Percentiles rank a stretch among this genome's conserved stretches.
phyloP scores from a whole-genome alignment of 768 basidiomycete genomes.

The Hygrocybe coccinea region DNA sequence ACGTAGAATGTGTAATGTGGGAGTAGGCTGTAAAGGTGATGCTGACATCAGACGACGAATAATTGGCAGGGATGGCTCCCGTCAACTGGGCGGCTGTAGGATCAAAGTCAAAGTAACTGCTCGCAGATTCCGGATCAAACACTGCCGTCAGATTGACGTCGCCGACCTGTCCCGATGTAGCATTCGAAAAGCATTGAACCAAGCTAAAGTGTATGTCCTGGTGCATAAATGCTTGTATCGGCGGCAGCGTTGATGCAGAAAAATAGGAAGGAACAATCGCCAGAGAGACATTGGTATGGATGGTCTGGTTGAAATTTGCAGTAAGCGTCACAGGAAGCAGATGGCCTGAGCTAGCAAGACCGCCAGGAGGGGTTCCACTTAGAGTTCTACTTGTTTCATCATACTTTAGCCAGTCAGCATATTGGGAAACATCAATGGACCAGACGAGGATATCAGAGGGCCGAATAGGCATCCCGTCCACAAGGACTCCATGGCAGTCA shows the following conservation, averaged over 20 bases:
- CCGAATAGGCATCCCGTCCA: constrained; percentile 58
- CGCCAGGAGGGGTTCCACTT: constrained; percentile 57
- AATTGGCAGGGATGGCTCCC: constrained; percentile 53
- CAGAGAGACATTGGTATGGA: constrained; percentile 60
- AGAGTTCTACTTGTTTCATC: constrained; percentile 53
- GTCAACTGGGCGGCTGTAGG: constrained; percentile 39
- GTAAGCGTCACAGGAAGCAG: constrained; percentile 57
- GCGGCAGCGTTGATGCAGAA: constrained; percentile 48
- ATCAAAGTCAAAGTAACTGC: constrained; percentile 53
- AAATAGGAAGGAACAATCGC: constrained; percentile 73
- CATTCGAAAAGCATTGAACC: constrained; percentile 50
- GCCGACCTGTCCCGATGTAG: constrained; percentile 33
- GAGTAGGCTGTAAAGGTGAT: constrained; percentile 69
- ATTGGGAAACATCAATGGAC: constrained; percentile 53
- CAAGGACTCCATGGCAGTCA: constrained; percentile 59
- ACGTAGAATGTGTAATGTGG: constrained; percentile 60
- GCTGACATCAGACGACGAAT: constrained; percentile 35
- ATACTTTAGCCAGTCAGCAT: constrained; percentile 56
- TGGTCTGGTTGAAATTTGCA: constrained; percentile 61
- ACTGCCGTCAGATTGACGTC: constrained; percentile 53
- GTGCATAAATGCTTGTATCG: constrained; percentile 50
- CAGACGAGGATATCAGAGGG: constrained; percentile 54
- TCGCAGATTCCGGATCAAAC: constrained; percentile 47
- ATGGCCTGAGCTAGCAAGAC: constrained; percentile 31
- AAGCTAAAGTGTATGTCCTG: constrained; percentile 51